Percentiles rank a stretch among this genome's conserved stretches.
phyloP scores from a whole-genome alignment of 2,329 filamentous ascomycete genomes.

The Magnaporthiopsis poae region DNA sequence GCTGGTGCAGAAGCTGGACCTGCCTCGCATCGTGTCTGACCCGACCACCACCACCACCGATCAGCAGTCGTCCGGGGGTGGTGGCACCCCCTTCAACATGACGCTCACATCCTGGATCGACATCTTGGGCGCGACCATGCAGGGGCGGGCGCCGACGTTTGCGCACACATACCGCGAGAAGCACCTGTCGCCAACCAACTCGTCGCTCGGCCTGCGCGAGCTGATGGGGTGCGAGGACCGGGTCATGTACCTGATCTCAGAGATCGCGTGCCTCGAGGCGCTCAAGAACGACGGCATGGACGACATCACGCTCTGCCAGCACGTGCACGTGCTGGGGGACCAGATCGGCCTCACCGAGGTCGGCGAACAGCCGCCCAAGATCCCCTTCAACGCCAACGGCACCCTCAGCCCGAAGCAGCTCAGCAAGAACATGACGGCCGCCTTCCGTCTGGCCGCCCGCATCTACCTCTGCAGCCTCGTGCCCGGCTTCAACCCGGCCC shows the following conservation, averaged over 20 bases:
- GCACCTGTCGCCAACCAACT: slow-evolving; percentile 59
- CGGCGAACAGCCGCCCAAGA: slow-evolving; percentile 46
- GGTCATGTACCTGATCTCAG: slow-evolving; percentile 95
- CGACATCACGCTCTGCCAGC: slow-evolving; percentile 74
- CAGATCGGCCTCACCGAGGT: slow-evolving; percentile 77
- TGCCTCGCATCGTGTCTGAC: slow-evolving; percentile 58
- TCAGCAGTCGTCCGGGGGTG: slow-evolving; percentile 32
- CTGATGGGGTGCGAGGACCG: slow-evolving; percentile 96
- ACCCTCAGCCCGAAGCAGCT: slow-evolving; percentile 74
- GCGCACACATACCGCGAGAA: slow-evolving; percentile 94
- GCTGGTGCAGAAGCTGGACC: slow-evolving; percentile 73
- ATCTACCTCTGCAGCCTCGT: slow-evolving; percentile 96
- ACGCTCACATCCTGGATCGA: slow-evolving; percentile 90
- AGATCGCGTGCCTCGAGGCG: slow-evolving; percentile 90
- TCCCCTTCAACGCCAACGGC: slow-evolving; percentile 58
- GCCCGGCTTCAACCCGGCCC: slow-evolving; percentile 70
- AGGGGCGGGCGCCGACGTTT: slow-evolving; percentile 74
- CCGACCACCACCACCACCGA: slow-evolving; percentile 32
- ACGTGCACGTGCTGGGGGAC: slow-evolving; percentile 77
- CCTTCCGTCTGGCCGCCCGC: slow-evolving; percentile 84
- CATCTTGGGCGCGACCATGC: slow-evolving; percentile 88
- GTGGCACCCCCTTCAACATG: slow-evolving; percentile 80
- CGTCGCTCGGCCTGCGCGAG: slow-evolving; percentile 67
- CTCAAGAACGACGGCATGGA: slow-evolving; percentile 77
- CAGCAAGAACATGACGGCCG: slow-evolving; percentile 75